Percentiles rank a stretch among this genome's conserved stretches.
Conservation (phyloP, 1,284 basidiomycete species). For the Apiotrichum akiyoshidainum region DNA sequence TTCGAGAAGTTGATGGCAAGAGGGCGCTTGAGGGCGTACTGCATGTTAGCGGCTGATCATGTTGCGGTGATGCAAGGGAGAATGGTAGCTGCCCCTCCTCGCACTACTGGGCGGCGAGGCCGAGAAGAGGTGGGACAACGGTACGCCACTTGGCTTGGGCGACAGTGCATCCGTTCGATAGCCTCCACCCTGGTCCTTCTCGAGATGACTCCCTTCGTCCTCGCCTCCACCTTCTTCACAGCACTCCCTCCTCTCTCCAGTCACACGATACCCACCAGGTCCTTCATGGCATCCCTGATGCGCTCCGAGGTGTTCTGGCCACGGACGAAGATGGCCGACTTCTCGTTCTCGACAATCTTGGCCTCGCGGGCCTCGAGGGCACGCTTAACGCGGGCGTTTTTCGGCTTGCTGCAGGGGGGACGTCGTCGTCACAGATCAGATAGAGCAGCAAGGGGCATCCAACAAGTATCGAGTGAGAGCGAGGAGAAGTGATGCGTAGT, state of each 20-base stretch:
- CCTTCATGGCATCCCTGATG: slow-evolving; percentile 77
- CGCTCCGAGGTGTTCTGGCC: slow-evolving; percentile 81
- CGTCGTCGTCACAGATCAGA: neutral
- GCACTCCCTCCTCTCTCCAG: neutral
- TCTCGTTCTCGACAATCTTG: slow-evolving; percentile 82
- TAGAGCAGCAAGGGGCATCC: too few relatives aligned
- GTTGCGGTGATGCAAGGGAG: neutral
- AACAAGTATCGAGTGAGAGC: too few relatives aligned
- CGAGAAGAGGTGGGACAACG: too few relatives aligned
- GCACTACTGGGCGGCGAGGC: too few relatives aligned
- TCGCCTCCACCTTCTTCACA: neutral
- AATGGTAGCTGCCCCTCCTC: too few relatives aligned
- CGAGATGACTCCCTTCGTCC: neutral
- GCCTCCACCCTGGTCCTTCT: too few relatives aligned
- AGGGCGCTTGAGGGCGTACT: slow-evolving; percentile 90
- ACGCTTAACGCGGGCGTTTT: slow-evolving; percentile 95
- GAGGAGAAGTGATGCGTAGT: too few relatives aligned
- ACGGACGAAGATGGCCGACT: slow-evolving; percentile 81
- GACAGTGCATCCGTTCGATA: too few relatives aligned
- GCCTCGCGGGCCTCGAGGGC: slow-evolving; percentile 82
- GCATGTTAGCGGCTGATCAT: slow-evolving; percentile 10
- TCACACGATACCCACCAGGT: slow-evolving; percentile 63
- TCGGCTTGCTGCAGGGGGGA: slow-evolving; percentile 71
- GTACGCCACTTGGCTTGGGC: too few relatives aligned
- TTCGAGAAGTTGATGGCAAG: slow-evolving; percentile 88